phyloP scores from a whole-genome alignment of 2,329 filamentous ascomycete genomes.

The Fusarium sp. region DNA sequence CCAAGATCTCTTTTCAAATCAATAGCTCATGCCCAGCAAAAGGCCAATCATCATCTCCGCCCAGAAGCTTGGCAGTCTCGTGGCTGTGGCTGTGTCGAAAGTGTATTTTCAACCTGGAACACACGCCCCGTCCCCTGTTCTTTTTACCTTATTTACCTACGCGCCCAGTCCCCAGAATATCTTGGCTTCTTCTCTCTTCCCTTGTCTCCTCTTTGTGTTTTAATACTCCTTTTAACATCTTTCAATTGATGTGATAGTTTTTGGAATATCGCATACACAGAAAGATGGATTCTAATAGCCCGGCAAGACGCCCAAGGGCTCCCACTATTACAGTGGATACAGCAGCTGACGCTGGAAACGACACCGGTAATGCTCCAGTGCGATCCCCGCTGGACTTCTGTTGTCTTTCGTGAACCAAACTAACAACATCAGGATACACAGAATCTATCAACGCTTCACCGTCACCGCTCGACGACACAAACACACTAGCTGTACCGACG shows the following conservation, averaged over 20 bases:
- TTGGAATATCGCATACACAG: background rate
- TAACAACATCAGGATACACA: conserved; percentile 3
- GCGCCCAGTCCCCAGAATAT: conserved; percentile 9
- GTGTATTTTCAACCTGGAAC: conserved; percentile 27
- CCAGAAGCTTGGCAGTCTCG: conserved; percentile 24
- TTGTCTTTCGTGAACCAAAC: background rate
- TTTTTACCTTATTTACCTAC: background rate
- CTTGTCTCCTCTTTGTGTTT: conserved; percentile 9
- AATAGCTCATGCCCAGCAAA: background rate
- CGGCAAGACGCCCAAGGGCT: conserved; percentile 30
- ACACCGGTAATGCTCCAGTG: conserved; percentile 43
- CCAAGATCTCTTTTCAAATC: background rate
- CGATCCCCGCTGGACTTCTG: conserved; percentile 15
- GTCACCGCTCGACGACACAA: conserved; percentile 31
- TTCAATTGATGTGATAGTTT: background rate
- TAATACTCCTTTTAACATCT: background rate
- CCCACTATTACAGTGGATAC: conserved; percentile 43
- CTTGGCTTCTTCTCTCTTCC: conserved; percentile 18
- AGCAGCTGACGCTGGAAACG: conserved; percentile 34
- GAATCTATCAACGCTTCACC: conserved; percentile 38
- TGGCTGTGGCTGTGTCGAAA: conserved; percentile 38
- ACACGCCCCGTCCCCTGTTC: background rate
- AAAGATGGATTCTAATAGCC: conserved; percentile 31
- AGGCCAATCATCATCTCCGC: conserved; percentile 20
- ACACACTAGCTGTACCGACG: conserved; percentile 35